phyloP scores from a whole-genome alignment of 2,329 filamentous ascomycete genomes.

The Ambrosiella xylebori region DNA sequence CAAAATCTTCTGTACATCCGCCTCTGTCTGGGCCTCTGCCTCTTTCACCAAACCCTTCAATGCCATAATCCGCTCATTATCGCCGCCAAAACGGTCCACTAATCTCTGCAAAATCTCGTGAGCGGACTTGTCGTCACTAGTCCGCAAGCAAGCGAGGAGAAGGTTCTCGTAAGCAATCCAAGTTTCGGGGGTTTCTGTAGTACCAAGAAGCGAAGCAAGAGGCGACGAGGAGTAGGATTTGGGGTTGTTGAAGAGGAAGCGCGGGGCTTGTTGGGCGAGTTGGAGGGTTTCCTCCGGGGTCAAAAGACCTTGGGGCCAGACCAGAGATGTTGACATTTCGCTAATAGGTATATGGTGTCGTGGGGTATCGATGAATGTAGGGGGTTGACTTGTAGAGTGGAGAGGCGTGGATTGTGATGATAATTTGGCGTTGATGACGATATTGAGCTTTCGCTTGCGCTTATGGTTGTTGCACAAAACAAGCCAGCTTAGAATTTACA shows the following conservation, averaged over 20 bases:
- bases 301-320: slow-evolving; percentile 39
- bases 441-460: not conserved
- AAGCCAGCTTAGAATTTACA: not conserved
- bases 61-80: slow-evolving; percentile 75
- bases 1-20: slow-evolving; percentile 51
- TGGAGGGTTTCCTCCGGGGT: slow-evolving; percentile 37
- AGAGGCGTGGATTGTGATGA: not conserved
- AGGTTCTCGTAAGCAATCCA: slow-evolving; percentile 83
- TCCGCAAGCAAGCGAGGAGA: slow-evolving; percentile 65
- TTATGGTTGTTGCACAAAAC: not conserved
- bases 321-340: slow-evolving; percentile 34
- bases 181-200: slow-evolving; percentile 56
- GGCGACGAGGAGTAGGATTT: slow-evolving; percentile 38
- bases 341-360: not conserved
- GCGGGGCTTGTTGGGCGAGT: slow-evolving; percentile 43
- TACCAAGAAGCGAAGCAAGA: slow-evolving; percentile 34
- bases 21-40: slow-evolving; percentile 51
- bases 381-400: not conserved
- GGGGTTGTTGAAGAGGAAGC: slow-evolving; percentile 35
- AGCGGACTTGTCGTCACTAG: slow-evolving; percentile 66
- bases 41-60: slow-evolving; percentile 72
- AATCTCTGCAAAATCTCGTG: slow-evolving; percentile 59
- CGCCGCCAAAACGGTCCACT: slow-evolving; percentile 59
- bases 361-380: not conserved
- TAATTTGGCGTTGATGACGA: not conserved